These are phyloP conservation scores for Prunella vulgaris DNA, from an alignment of 257 asterid genomes.

Conservation along the genomic window DNA sequence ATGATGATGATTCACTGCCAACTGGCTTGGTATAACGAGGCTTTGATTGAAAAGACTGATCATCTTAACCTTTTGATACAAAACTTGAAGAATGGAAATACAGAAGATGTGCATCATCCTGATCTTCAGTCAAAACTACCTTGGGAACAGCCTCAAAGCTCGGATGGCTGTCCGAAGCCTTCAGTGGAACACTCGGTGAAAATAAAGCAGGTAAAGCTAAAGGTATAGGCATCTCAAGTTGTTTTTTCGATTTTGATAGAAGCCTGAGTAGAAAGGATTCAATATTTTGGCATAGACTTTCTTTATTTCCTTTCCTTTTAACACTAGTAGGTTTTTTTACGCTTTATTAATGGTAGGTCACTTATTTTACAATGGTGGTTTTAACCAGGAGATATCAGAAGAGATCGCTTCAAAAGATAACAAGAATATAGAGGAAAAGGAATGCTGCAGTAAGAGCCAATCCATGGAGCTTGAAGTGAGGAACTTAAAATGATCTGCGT, in stretches of 20 bases:
- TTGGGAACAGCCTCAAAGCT: slow-evolving; percentile 29
- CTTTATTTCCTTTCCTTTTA: not conserved
- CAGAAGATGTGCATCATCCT: slow-evolving; percentile 15
- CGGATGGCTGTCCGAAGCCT: slow-evolving; percentile 33
- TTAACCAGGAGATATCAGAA: not conserved
- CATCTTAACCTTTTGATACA: slow-evolving; percentile 25
- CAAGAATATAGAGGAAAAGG: slow-evolving; percentile 17
- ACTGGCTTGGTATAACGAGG: slow-evolving; percentile 37
- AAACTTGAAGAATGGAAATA: slow-evolving; percentile 23
- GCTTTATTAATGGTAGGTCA: not conserved
- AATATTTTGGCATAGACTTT: not conserved
- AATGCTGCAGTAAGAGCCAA: slow-evolving; percentile 12
- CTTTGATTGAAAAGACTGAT: slow-evolving; percentile 35
- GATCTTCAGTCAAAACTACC: slow-evolving; percentile 20
- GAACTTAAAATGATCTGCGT: not conserved
- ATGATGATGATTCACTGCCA: slow-evolving; percentile 40
- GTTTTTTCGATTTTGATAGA: not conserved
- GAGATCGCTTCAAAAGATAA: slow-evolving; percentile 1
- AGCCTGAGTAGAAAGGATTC: slow-evolving; percentile 2
- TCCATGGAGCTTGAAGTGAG: slow-evolving; percentile 5
- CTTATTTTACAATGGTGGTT: slow-evolving; percentile 6
- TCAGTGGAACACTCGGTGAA: slow-evolving; percentile 26
- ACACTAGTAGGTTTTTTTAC: not conserved
- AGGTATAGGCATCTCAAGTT: not conserved
- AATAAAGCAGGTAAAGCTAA: slow-evolving; percentile 38